Evolutionary conservation across 345 rosid genomes (phyloP).

Genomic region (Gossypium turneri): DNA sequence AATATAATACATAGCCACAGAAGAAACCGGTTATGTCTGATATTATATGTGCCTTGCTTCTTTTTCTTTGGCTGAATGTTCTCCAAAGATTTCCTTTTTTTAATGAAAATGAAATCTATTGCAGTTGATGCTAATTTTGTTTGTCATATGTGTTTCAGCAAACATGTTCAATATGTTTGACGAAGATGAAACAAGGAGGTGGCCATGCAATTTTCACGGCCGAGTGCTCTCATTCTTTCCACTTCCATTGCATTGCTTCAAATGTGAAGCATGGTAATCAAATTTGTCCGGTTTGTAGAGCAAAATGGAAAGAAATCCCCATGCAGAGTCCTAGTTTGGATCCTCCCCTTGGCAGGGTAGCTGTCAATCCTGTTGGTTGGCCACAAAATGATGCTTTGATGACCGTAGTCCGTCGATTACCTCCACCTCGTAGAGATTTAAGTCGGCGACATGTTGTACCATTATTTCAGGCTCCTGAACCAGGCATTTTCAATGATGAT

Average conservation of each 20-base stretch:
- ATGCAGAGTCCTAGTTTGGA: slow-evolving; percentile 62
- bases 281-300: slow-evolving; percentile 87
- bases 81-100: not conserved
- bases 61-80: not conserved
- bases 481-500: slow-evolving; percentile 67
- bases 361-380: slow-evolving; percentile 39
- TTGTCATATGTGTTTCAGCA: slow-evolving; percentile 36
- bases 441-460: slow-evolving; percentile 55
- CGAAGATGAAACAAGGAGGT: slow-evolving; percentile 80
- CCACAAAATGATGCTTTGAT: slow-evolving; percentile 53
- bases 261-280: slow-evolving; percentile 86
- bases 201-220: slow-evolving; percentile 97
- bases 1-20: not conserved
- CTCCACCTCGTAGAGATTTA: slow-evolving; percentile 53
- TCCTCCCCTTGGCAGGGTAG: slow-evolving; percentile 35
- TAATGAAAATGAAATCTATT: not conserved
- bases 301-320: slow-evolving; percentile 92
- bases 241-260: slow-evolving; percentile 89
- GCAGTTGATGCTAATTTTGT: not conserved
- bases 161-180: slow-evolving; percentile 87
- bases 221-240: slow-evolving; percentile 94
- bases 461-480: slow-evolving; percentile 61
- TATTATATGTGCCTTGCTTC: not conserved
- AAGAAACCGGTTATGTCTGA: not conserved
- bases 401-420: slow-evolving; percentile 49